Evolutionary conservation across 2,329 filamentous ascomycete species (phyloP), one percentile per base, ranked within the genome.

Genomic region (Parafenestella ontariensis): DNA sequence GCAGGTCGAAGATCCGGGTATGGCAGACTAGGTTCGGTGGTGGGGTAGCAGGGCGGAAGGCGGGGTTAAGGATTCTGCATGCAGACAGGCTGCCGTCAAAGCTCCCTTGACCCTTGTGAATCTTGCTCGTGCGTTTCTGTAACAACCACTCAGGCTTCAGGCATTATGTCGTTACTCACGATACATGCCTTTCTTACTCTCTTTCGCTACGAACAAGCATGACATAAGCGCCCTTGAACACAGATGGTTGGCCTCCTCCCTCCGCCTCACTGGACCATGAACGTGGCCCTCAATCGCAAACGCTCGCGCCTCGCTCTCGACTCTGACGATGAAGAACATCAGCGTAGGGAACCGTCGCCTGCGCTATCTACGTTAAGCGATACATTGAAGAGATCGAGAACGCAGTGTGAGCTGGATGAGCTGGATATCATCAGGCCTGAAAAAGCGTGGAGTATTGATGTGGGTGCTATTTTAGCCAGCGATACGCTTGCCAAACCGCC

Each of bases 371-470:
- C 58, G 4, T 40, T 59, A 18, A 62, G 60, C 47, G 68, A 73
- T 45, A 52, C 64, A 2, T 41, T 75, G 47, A 77, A 77, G 58
- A 64, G 68, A 31, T 71, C 71, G n/a, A 69, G 60, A 44, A 76
- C 72, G 2, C 65, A 72, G 44, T 67, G 67, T 46, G 74, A 76
- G 17, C 48, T 77, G 40, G 74, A 77, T 31, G 70, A 71, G 51
- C 56, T 77, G 42, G 65, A 65, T 20, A 61, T 75, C 1, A 61
- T 73, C 10, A 46, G 55, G 3, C 56, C 61, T 0, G 57, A 59
- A 8, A 65, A 73, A 5, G 71, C 74, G 7, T 76, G 74, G 74
- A 58, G 37, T 7, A 58, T 77, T 20, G 71, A 76, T 45, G 53
- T 72, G 26, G 59, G 64, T 31, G 61, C 67, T 26, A 69, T 76